Conservation (phyloP, 1,139 yeast genomes). For the Geotrichum restrictum region DNA sequence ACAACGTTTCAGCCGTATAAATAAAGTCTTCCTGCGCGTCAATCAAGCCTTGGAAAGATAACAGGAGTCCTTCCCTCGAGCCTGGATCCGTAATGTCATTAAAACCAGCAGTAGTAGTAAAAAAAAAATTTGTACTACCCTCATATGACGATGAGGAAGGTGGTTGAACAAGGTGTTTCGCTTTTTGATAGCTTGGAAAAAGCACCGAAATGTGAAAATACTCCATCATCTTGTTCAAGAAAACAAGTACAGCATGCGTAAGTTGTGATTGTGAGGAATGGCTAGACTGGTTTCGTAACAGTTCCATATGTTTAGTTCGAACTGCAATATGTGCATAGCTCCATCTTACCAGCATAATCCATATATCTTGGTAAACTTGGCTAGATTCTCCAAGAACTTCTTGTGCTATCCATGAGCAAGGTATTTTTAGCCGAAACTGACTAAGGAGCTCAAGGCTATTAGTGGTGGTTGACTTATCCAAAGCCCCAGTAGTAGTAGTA, state of each 20-base stretch:
- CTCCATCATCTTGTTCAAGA: slow-evolving; percentile 11
- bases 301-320: not conserved
- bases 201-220: slow-evolving; percentile 8
- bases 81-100: slow-evolving; percentile 1
- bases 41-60: slow-evolving; percentile 4
- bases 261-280: not conserved
- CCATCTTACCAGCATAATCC: slow-evolving; percentile 3
- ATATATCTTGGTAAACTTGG: not conserved
- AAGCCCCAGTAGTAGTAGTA: too few relatives aligned
- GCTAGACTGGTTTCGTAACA: not conserved
- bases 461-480: not conserved
- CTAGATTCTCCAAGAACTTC: slow-evolving; percentile 8
- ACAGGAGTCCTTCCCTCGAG: not conserved
- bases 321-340: slow-evolving; percentile 5
- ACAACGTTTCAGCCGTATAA: not conserved
- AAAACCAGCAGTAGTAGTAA: not conserved
- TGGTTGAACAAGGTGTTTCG: not conserved
- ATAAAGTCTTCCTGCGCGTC: slow-evolving; percentile 5
- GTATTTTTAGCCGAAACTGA: slow-evolving; percentile 6
- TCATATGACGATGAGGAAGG: not conserved
- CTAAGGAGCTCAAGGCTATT: not conserved
- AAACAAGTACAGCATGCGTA: slow-evolving; percentile 4
- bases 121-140: too few relatives aligned
- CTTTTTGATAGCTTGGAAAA: not conserved
- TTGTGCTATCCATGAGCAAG: slow-evolving; percentile 1